These are phyloP conservation scores for Combretum micranthum DNA, from an alignment of 345 rosid species.

Conservation along the genomic window DNA sequence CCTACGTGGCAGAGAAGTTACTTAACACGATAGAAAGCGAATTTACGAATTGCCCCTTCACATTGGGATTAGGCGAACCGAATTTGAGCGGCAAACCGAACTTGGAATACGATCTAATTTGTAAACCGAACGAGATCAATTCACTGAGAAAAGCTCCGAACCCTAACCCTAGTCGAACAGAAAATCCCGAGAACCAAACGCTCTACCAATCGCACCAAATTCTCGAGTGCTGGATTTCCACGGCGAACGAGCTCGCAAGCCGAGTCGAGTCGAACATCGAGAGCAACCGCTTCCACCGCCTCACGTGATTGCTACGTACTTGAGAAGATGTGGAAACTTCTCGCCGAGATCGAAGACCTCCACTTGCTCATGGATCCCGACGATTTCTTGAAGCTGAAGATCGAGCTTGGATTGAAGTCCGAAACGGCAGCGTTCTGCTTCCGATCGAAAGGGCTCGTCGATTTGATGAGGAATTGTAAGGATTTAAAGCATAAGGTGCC, in stretches of 20 bases:
- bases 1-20: constrained; percentile 54
- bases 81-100: constrained; percentile 71
- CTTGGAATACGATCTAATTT: constrained; percentile 74
- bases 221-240: constrained; percentile 75
- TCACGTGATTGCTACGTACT: constrained; percentile 49
- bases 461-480: constrained; percentile 46
- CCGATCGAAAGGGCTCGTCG: constrained; percentile 65
- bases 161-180: constrained; percentile 26
- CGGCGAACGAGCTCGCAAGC: constrained; percentile 30
- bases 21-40: constrained; percentile 64
- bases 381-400: constrained; percentile 68
- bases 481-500: constrained; percentile 80
- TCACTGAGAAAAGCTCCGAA: constrained; percentile 42
- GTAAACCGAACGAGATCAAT: constrained; percentile 57
- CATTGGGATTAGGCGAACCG: constrained; percentile 81
- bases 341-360: constrained; percentile 64
- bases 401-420: constrained; percentile 36
- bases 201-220: constrained; percentile 68
- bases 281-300: constrained; percentile 36
- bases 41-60: constrained; percentile 68
- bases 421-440: constrained; percentile 74
- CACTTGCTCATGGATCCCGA: constrained; percentile 77
- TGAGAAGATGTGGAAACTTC: constrained; percentile 72
- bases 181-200: constrained; percentile 65
- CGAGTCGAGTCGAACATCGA: constrained; percentile 45